Conservation (phyloP, 176 grass and related monocot species). For the Juncus inflexus region DNA sequence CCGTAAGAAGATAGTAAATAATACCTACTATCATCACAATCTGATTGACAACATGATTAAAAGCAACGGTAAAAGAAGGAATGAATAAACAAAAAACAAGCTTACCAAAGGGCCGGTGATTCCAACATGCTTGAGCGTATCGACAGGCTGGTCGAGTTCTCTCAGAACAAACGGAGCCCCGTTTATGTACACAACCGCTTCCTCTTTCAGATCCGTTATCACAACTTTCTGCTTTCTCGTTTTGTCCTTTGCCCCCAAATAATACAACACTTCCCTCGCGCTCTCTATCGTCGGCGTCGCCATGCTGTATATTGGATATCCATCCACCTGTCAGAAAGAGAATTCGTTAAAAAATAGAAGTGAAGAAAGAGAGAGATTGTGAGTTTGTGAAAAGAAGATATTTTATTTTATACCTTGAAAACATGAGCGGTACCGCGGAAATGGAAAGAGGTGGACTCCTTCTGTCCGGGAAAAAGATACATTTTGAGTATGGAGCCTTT, state of each 20-base stretch:
- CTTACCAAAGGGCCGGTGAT: slow-evolving; percentile 89
- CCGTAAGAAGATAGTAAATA: no score
- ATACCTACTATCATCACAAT: no score
- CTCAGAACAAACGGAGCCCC: slow-evolving; percentile 95
- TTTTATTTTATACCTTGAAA: slow-evolving; percentile 53
- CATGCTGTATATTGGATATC: slow-evolving; percentile 96
- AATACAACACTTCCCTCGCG: slow-evolving; percentile 78
- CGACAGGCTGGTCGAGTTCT: slow-evolving; percentile 92
- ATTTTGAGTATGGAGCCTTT: slow-evolving; percentile 99
- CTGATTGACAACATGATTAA: no score
- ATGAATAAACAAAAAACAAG: slow-evolving; percentile 11
- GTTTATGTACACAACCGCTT: slow-evolving; percentile 96
- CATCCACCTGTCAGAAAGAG: slow-evolving; percentile 61
- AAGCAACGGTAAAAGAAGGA: no score
- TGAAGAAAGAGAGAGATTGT: slow-evolving; percentile 5
- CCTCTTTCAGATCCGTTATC: slow-evolving; percentile 77
- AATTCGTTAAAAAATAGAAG: slow-evolving; percentile 2
- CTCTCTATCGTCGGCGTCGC: slow-evolving; percentile 91
- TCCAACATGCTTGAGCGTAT: slow-evolving; percentile 99
- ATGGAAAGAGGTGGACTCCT: slow-evolving; percentile 62
- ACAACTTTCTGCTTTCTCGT: slow-evolving; percentile 58
- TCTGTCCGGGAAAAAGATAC: slow-evolving; percentile 94
- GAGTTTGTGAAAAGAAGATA: slow-evolving; percentile 12
- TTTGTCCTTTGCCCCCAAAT: slow-evolving; percentile 80
- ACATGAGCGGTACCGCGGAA: slow-evolving; percentile 75